Conservation (phyloP, 345 rosid genomes). For the Angophora floribunda region DNA sequence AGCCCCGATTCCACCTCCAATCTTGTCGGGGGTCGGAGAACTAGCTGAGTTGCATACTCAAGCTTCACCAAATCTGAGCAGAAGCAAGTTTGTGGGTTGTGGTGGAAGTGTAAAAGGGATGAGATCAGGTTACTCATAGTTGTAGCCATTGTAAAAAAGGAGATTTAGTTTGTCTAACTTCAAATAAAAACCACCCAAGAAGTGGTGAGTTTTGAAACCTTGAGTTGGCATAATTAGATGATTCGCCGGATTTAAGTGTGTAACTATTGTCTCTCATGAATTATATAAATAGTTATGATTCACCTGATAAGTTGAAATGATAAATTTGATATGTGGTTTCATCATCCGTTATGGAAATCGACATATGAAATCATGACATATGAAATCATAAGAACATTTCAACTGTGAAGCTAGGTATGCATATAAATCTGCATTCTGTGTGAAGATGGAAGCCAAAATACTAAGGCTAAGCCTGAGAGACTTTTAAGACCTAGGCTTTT, state of each 20-base stretch:
- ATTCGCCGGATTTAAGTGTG: neutral
- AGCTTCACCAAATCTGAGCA: constrained; percentile 22
- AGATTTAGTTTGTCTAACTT: neutral
- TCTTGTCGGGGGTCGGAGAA: constrained; percentile 72
- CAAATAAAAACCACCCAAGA: neutral
- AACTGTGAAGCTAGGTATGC: neutral
- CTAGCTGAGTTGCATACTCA: constrained; percentile 73
- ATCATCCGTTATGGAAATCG: neutral
- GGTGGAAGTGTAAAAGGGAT: constrained; percentile 33
- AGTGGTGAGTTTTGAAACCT: neutral
- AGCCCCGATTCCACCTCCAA: constrained; percentile 58
- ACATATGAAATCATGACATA: neutral
- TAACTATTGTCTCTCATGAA: neutral
- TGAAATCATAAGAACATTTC: neutral
- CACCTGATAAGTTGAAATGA: neutral
- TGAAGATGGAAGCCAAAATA: neutral
- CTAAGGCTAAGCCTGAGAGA: neutral
- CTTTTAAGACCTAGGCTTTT: neutral
- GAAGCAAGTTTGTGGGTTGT: constrained; percentile 23
- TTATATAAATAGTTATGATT: neutral
- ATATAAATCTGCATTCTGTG: neutral
- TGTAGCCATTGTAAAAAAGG: constrained; percentile 22
- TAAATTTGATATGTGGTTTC: neutral
- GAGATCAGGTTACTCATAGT: constrained; percentile 35
- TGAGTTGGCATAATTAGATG: neutral